Conservation (phyloP, 306 rosid genomes). For the Canavalia ensiformis region DNA sequence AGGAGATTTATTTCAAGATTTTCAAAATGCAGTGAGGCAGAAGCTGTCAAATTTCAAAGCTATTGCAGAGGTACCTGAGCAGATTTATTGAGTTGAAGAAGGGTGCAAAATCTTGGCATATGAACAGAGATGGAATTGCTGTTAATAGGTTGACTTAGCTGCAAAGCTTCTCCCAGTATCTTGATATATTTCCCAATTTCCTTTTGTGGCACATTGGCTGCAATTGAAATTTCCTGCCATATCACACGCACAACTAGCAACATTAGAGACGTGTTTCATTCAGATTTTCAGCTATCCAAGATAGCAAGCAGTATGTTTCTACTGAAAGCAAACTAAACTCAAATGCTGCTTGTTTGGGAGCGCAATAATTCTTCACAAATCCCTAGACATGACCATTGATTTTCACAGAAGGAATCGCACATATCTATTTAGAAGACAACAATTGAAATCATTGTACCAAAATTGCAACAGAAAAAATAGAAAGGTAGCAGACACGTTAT, state of each 20-base stretch:
- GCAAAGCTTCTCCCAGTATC: slow-evolving; percentile 95
- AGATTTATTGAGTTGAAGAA: slow-evolving; percentile 95
- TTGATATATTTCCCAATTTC: slow-evolving; percentile 97
- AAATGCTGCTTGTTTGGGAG: neutral
- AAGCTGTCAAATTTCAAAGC: slow-evolving; percentile 19
- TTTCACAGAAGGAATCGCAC: neutral
- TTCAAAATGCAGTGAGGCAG: neutral
- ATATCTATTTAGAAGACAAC: neutral
- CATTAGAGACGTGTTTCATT: slow-evolving; percentile 25
- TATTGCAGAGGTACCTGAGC: slow-evolving; percentile 75
- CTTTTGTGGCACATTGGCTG: slow-evolving; percentile 93
- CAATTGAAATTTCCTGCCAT: slow-evolving; percentile 92
- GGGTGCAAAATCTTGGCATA: slow-evolving; percentile 98
- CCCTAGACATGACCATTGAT: neutral
- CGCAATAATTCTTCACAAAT: neutral
- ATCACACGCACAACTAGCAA: slow-evolving; percentile 44
- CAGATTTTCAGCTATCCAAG: neutral
- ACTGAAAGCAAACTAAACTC: neutral
- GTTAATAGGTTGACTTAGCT: slow-evolving; percentile 95
- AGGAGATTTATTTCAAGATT: slow-evolving; percentile 78
- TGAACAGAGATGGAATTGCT: slow-evolving; percentile 96
- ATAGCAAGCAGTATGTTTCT: neutral
- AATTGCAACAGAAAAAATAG: neutral
- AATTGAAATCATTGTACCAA: neutral
- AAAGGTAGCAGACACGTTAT: neutral